These are phyloP conservation scores for Pezizomycotina sp. DNA, from an alignment of 2,329 filamentous ascomycete genomes.

Conservation along the genomic window DNA sequence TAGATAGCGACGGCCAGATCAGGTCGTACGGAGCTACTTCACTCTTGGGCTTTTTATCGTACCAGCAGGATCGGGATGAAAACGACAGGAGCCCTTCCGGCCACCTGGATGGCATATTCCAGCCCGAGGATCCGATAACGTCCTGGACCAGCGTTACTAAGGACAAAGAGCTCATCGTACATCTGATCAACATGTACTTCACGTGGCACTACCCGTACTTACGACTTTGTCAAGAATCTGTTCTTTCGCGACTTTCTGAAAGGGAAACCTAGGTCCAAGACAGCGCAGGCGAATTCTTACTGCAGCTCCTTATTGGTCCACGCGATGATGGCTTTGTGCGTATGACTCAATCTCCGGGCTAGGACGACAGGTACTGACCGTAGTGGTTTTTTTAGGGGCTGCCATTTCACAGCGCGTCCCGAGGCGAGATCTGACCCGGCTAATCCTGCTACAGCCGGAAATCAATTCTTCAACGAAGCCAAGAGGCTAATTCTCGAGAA, in stretches of 20 bases:
- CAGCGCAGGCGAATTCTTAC: conserved; percentile 47
- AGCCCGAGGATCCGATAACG: conserved; percentile 45
- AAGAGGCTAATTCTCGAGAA: conserved; percentile 79
- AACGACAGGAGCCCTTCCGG: too few relatives aligned
- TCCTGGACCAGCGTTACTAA: conserved; percentile 80
- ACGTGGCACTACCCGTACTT: conserved; percentile 97
- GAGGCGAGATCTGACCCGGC: conserved; percentile 54
- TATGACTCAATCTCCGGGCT: too few relatives aligned
- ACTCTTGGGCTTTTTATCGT: conserved; percentile 13
- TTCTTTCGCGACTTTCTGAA: conserved; percentile 74
- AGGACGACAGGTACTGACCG: too few relatives aligned
- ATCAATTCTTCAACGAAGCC: conserved; percentile 90
- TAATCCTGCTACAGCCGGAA: conserved; percentile 72
- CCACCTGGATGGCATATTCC: conserved; percentile 26
- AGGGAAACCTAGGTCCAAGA: conserved; percentile 42
- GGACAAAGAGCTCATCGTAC: conserved; percentile 61
- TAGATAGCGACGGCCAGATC: conserved; percentile 16
- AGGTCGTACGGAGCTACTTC: conserved; percentile 17
- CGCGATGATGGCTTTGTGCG: conserved; percentile 75
- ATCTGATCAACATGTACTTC: conserved; percentile 95
- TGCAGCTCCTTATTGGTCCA: conserved; percentile 86
- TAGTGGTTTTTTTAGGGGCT: too few relatives aligned
- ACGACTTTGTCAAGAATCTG: conserved; percentile 71
- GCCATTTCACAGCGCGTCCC: conserved; percentile 69
- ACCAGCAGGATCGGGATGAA: too few relatives aligned